Evolutionary conservation across 257 asterid species (phyloP), one percentile per base, ranked within the genome.

Genomic region (Solanum bulbocastanum): DNA sequence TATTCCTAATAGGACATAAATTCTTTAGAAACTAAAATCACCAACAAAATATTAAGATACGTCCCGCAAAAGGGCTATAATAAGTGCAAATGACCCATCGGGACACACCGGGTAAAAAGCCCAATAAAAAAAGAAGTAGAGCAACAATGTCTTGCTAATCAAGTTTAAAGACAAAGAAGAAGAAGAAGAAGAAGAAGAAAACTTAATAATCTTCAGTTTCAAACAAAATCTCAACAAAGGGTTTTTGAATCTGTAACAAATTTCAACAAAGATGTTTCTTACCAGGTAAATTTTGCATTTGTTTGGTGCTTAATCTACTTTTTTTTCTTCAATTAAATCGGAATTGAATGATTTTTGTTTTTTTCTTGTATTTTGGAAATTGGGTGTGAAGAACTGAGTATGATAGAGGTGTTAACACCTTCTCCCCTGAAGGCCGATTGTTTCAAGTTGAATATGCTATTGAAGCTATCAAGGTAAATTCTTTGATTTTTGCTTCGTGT

Each of bases 381-480:
- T 30, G 25, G 49, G 16, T 27, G 39, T 32, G 60, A 76, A 96
- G 99, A 95, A 95, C 98, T 58, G 99, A 95, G 93, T 96, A 96
- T 87, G 99, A 95, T 90, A 91, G 98, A 90, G 98, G 98, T 89
- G 98, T 96, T 42, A 94, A 96, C 92, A 96, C 99, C 79, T 96
- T 96, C 88, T 96, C 99, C 1, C 99, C 98, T 10, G 99, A 96
- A 93, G 99, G 98, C 65, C 95, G 98, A 74, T 91, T 96, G 93
- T 96, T 96, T 91, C 99, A 94, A 91, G 98, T 95, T 39, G 98
- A 95, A 86, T 95, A 96, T 86, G 99, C 98, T 52, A 96, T 96
- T 90, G 99, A 96, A 87, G 98, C 98, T n/a, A 96, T 96, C 84
- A 96, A 96, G 96, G 98, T 96, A 86, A 5, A 0, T 36, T 73